These are phyloP conservation scores for Pisolithus sp. DNA, from an alignment of 768 basidiomycete genomes.

Conservation along the genomic window DNA sequence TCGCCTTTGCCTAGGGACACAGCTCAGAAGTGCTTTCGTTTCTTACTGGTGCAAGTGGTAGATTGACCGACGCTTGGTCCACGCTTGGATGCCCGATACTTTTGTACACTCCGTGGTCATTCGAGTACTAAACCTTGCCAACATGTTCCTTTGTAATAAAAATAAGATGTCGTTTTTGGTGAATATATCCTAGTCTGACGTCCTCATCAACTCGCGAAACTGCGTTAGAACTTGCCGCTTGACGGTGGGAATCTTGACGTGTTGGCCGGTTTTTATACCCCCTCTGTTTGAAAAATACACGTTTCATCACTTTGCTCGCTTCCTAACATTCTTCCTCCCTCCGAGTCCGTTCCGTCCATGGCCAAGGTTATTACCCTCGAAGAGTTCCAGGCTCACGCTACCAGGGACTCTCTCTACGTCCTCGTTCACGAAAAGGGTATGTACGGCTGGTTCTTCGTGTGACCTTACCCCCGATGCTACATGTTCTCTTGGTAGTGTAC, in stretches of 20 bases:
- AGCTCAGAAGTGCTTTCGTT: conserved; percentile 67
- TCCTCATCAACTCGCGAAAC: not conserved
- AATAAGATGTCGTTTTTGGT: not conserved
- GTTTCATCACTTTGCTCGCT: conserved; percentile 21
- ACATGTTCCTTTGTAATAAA: conserved; percentile 25
- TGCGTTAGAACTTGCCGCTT: conserved; percentile 1
- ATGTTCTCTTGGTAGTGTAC: conserved; percentile 56
- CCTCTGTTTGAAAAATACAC: not conserved
- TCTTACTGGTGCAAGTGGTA: conserved; percentile 72
- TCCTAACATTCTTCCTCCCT: conserved; percentile 15
- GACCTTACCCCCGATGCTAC: not conserved
- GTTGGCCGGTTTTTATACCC: not conserved
- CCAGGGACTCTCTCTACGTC: conserved; percentile 73
- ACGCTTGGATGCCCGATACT: conserved; percentile 63
- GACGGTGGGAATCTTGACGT: not conserved
- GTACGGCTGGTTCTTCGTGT: conserved; percentile 1
- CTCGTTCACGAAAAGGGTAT: conserved; percentile 82
- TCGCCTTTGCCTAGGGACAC: conserved; percentile 72
- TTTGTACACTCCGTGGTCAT: conserved; percentile 42
- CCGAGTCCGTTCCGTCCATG: conserved; percentile 13
- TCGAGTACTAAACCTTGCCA: conserved; percentile 73
- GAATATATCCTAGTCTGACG: not conserved
- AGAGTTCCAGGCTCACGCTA: conserved; percentile 71
- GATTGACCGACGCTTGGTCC: conserved; percentile 55
- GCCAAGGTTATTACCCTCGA: conserved; percentile 59